These are phyloP conservation scores for Starmera quercuum DNA, from an alignment of 805 yeast genomes.

Conservation along the genomic window DNA sequence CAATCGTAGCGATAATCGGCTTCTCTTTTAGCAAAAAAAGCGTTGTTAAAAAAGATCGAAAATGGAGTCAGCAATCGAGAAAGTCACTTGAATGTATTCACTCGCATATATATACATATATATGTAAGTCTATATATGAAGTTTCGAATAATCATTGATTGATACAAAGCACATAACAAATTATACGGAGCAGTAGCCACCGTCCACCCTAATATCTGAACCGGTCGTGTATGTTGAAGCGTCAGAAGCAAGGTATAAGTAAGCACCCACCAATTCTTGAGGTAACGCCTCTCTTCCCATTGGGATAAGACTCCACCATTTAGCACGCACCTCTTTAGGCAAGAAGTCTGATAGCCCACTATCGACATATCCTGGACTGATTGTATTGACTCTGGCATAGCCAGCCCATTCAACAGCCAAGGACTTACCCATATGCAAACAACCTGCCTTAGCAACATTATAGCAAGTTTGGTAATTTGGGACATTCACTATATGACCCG, in stretches of 20 bases:
- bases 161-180: too few relatives aligned
- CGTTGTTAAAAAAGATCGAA: too few relatives aligned
- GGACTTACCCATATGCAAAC: slow-evolving; percentile 61
- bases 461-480: slow-evolving; percentile 86
- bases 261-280: slow-evolving; percentile 72
- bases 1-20: too few relatives aligned
- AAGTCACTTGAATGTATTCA: too few relatives aligned
- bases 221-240: slow-evolving; percentile 81
- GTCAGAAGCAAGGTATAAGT: slow-evolving; percentile 70
- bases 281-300: slow-evolving; percentile 71
- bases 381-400: slow-evolving; percentile 76
- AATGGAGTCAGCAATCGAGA: too few relatives aligned
- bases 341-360: slow-evolving; percentile 55
- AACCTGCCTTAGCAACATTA: slow-evolving; percentile 81
- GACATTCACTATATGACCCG: slow-evolving; percentile 78
- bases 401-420: slow-evolving; percentile 86
- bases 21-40: too few relatives aligned
- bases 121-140: too few relatives aligned
- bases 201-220: slow-evolving; percentile 68
- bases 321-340: slow-evolving; percentile 33
- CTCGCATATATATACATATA: too few relatives aligned
- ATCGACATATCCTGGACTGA: slow-evolving; percentile 81
- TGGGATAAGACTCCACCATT: slow-evolving; percentile 51
- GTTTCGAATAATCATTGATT: too few relatives aligned
- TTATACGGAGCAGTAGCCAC: slow-evolving; percentile 46